These are phyloP conservation scores for Alternaria longipes DNA, from an alignment of 2,329 filamentous ascomycete genomes.

Conservation along the genomic window DNA sequence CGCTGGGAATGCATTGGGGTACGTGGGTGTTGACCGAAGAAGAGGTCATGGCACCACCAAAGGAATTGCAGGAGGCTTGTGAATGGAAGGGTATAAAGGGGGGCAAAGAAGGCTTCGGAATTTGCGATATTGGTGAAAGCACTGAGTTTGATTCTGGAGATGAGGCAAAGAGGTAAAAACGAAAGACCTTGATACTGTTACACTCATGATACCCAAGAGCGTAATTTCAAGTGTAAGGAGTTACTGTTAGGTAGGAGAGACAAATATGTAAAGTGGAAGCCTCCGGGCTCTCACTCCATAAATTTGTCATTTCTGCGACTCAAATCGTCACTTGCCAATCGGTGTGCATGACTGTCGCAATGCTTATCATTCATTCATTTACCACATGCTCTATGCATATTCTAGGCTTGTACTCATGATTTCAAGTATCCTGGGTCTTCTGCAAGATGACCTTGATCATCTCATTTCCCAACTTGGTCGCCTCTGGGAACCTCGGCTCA, in stretches of 20 bases:
- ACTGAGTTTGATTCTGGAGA: constrained; percentile 66
- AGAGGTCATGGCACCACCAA: constrained; percentile 83
- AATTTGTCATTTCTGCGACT: not conserved
- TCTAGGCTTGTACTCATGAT: not conserved
- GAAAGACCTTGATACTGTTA: not conserved
- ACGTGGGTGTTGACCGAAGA: constrained; percentile 85
- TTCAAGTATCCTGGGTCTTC: constrained; percentile 63
- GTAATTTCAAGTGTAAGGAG: not conserved
- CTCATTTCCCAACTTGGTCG: constrained; percentile 86
- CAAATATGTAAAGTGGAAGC: not conserved
- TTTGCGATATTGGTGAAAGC: constrained; percentile 84
- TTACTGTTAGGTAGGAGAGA: not conserved
- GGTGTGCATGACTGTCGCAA: not conserved
- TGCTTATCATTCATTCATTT: not conserved
- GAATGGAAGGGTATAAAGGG: constrained; percentile 71
- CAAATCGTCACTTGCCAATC: not conserved
- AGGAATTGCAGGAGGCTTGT: constrained; percentile 75
- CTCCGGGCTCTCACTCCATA: not conserved
- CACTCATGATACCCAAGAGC: not conserved
- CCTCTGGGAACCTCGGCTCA: constrained; percentile 86
- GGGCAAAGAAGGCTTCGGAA: constrained; percentile 85
- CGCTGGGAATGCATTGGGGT: constrained; percentile 93
- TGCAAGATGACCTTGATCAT: constrained; percentile 97
- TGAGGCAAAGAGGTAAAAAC: not conserved
- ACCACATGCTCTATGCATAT: not conserved